A percentile compares a stretch with the other conserved stretches of the same genome.
Conservation (phyloP, 2,329 filamentous ascomycete species). For the Nemania sp. region DNA sequence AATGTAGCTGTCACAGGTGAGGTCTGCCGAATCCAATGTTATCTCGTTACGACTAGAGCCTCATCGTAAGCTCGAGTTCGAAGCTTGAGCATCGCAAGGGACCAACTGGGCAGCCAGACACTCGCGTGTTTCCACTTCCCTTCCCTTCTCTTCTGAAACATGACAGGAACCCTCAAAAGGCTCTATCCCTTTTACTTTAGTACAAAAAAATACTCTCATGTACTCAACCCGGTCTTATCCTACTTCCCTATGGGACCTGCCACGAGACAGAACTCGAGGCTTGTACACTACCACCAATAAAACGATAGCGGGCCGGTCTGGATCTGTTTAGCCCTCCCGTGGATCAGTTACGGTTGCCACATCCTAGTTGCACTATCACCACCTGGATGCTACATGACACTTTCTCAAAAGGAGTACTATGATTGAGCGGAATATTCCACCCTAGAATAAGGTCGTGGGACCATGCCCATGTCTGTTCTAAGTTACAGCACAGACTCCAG, state of each 20-base stretch:
- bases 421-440: not conserved
- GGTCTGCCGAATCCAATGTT: conserved; percentile 9
- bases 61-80: conserved; percentile 11
- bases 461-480: not conserved
- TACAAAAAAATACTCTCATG: no score
- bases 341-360: not conserved
- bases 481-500: not conserved
- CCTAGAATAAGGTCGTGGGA: not conserved
- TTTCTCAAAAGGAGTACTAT: not conserved
- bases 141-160: not conserved
- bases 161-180: not conserved
- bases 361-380: not conserved
- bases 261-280: not conserved
- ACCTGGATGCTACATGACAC: not conserved
- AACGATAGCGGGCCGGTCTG: not conserved
- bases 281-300: not conserved
- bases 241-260: not conserved
- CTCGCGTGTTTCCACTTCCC: not conserved
- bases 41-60: conserved; percentile 15
- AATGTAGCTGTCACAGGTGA: conserved; percentile 4
- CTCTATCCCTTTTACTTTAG: no score
- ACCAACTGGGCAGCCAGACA: not conserved
- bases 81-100: not conserved
- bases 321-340: not conserved
- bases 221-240: not conserved